Base-by-base conservation (phyloP, 257 asterid species). In the Dorcoceras hygrometricum region DNA sequence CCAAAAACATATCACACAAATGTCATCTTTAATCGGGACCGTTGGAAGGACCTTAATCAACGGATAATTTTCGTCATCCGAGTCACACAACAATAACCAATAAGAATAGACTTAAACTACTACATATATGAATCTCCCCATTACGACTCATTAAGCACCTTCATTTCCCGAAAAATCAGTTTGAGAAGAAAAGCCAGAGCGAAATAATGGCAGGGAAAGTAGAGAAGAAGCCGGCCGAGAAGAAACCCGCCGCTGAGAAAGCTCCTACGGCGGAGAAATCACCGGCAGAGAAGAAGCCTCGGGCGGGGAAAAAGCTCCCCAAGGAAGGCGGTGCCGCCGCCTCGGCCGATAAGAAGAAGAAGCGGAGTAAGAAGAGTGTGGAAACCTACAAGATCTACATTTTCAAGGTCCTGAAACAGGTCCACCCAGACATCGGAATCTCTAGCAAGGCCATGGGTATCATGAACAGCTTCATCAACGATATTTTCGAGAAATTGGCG, bases 361-460 rank as follows among this genome's bases (percentile, higher is more conserved):
- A 76, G 78, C 59, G 81, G 4, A 2, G 3, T 12, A 80, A 80
- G 59, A 80, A 80, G 69, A 76, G 81, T 58, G 61, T 31, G 4
- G 84, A 76, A 57, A 80, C 84, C 18, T 80, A 80, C 79, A 80
- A 80, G 82, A 80, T 80, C 73, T 80, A 80, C 73, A 80, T 80
- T 66, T 80, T 80, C 51, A 80, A 80, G 69, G 84, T 80, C 27
- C 53, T 80, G 63, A 80, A 80, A 29, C 82, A 80, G 48, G 83
- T 79, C 18, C 83, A 79, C n/a, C 83, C 80, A 0, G 83, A 79
- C 19, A 79, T 79, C 22, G 80, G 83, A 0, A 79, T 79, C 57
- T 79, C 83, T 8, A 79, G 80, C 83, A 79, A 79, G 64, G 80
- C 83, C 4, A 79, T 79, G 83, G 83, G 83, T 0, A 79, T 79